Percentiles rank a stretch among this genome's conserved stretches.
Conservation (phyloP, 805 yeast genomes). For the Nakazawaea ernobii region DNA sequence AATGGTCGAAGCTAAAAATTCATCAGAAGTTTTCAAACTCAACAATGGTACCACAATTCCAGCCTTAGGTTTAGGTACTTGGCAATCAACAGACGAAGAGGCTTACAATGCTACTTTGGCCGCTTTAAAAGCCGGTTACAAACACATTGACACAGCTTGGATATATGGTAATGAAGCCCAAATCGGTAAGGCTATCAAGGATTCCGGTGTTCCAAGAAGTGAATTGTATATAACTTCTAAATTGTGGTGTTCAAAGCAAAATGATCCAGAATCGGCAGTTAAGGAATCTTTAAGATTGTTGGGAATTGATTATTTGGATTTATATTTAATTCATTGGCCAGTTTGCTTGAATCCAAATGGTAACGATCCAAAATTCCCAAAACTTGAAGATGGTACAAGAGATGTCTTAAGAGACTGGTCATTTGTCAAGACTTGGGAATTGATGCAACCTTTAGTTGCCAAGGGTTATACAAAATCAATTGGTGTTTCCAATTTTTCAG, state of each 20-base stretch:
- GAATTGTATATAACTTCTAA: slow-evolving; percentile 62
- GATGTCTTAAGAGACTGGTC: slow-evolving; percentile 28
- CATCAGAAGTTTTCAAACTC: slow-evolving; percentile 18
- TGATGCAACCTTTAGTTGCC: slow-evolving; percentile 52
- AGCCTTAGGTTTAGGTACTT: slow-evolving; percentile 68
- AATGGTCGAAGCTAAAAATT: slow-evolving; percentile 1
- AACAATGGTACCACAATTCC: slow-evolving; percentile 64
- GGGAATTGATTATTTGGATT: slow-evolving; percentile 56
- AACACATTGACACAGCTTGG: slow-evolving; percentile 74
- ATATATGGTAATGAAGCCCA: slow-evolving; percentile 62
- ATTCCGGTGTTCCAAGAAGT: slow-evolving; percentile 35
- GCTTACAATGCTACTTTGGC: slow-evolving; percentile 47
- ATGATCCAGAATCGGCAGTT: slow-evolving; percentile 40
- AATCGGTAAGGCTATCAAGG: slow-evolving; percentile 57
- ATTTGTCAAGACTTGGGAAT: slow-evolving; percentile 58
- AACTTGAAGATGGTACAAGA: slow-evolving; percentile 29
- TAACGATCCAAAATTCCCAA: slow-evolving; percentile 26
- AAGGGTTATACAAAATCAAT: slow-evolving; percentile 55
- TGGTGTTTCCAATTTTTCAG: slow-evolving; percentile 76
- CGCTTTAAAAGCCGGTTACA: slow-evolving; percentile 62
- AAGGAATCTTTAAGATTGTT: slow-evolving; percentile 45
- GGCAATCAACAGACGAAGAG: slow-evolving; percentile 49
- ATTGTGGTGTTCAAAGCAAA: slow-evolving; percentile 41
- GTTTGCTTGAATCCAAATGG: slow-evolving; percentile 35
- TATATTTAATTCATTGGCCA: slow-evolving; percentile 69